Conservation (phyloP, 2,329 filamentous ascomycete species). For the Zarea fungicola region DNA sequence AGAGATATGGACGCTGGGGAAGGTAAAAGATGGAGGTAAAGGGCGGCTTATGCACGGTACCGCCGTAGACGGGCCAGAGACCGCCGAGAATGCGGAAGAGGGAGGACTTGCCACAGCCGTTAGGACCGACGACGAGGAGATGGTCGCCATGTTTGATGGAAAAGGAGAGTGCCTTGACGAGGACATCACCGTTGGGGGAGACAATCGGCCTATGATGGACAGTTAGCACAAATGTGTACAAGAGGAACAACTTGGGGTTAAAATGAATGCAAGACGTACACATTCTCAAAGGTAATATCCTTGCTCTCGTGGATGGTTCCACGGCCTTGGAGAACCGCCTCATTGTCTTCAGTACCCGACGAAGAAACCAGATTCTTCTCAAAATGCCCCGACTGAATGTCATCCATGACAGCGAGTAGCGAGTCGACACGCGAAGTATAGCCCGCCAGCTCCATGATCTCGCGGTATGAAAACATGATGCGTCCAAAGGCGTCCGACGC, state of each 20-base stretch:
- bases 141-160: constrained; percentile 82
- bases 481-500: constrained; percentile 94
- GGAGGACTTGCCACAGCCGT: constrained; percentile 94
- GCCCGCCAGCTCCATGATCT: constrained; percentile 91
- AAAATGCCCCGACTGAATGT: constrained; percentile 83
- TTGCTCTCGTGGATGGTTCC: constrained; percentile 77
- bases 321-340: constrained; percentile 73
- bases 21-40: constrained; percentile 98
- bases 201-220: constrained; percentile 64
- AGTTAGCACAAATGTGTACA: not conserved
- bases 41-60: constrained; percentile 83
- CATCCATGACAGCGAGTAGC: constrained; percentile 88
- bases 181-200: constrained; percentile 90
- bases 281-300: constrained; percentile 78
- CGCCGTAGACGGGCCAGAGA: constrained; percentile 96
- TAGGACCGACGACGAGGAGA: constrained; percentile 89
- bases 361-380: constrained; percentile 96
- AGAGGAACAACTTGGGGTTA: no score
- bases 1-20: constrained; percentile 90
- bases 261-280: no score
- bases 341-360: constrained; percentile 74
- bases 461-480: constrained; percentile 96
- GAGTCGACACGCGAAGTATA: constrained; percentile 91
- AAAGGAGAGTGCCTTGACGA: constrained; percentile 82
- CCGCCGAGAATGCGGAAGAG: constrained; percentile 95